Conservation (phyloP, 1,284 basidiomycete species). For the Pascua guehoae region DNA sequence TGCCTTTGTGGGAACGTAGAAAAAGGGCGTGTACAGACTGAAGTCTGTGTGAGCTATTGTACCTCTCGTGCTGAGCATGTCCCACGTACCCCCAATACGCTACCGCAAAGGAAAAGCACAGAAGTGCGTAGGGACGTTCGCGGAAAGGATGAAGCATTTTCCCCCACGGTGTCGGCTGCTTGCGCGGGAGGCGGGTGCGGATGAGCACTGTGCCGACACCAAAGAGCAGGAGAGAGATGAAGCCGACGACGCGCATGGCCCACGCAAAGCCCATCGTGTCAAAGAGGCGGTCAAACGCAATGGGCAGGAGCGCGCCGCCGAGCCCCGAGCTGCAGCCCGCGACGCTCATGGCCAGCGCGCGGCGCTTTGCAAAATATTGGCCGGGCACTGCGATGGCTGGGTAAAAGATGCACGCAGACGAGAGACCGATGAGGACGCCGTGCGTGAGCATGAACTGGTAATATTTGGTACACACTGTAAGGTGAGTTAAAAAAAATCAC, state of each 20-base stretch:
- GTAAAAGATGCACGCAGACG: slow-evolving; percentile 53
- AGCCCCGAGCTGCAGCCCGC: slow-evolving; percentile 25
- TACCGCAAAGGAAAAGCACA: slow-evolving; percentile 22
- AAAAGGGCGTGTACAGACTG: slow-evolving; percentile 29
- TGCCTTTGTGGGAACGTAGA: slow-evolving; percentile 32
- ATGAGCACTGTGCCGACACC: slow-evolving; percentile 18
- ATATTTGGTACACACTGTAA: slow-evolving; percentile 57
- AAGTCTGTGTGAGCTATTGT: slow-evolving; percentile 1
- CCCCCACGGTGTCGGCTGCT: slow-evolving; percentile 21
- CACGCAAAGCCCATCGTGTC: slow-evolving; percentile 21
- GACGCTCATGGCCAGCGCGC: slow-evolving; percentile 33
- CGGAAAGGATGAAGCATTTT: slow-evolving; percentile 20
- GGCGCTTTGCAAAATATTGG: slow-evolving; percentile 52
- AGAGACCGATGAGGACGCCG: slow-evolving; percentile 26
- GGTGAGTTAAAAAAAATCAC: too few relatives aligned
- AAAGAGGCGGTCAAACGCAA: slow-evolving; percentile 35
- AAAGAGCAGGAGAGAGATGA: slow-evolving; percentile 25
- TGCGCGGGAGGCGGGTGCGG: slow-evolving; percentile 21
- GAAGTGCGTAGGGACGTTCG: slow-evolving; percentile 26
- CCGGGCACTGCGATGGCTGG: slow-evolving; percentile 54
- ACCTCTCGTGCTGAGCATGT: slow-evolving; percentile 16
- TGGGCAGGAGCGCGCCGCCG: slow-evolving; percentile 44
- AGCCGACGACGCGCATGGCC: slow-evolving; percentile 30
- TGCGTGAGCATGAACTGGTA: slow-evolving; percentile 52
- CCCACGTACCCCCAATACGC: slow-evolving; percentile 25